Conservation (phyloP, 2,329 filamentous ascomycete species). For the Tricladium varicosporioides region DNA sequence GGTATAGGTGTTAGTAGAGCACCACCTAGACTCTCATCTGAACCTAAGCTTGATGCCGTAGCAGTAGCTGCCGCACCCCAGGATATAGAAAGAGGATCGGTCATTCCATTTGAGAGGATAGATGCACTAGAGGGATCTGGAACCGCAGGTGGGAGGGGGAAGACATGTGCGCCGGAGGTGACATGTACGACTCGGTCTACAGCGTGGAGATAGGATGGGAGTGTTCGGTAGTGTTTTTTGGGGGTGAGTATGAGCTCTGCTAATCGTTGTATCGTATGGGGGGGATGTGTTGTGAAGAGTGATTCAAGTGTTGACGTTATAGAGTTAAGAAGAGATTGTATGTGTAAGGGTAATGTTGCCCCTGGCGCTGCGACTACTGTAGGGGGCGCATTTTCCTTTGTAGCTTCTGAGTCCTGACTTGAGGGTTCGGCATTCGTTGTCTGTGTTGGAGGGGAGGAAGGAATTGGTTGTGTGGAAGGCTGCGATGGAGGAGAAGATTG, state of each 20-base stretch:
- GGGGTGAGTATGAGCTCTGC: constrained; percentile 81
- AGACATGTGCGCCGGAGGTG: constrained; percentile 75
- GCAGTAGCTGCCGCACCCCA: constrained; percentile 46
- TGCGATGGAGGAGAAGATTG: constrained; percentile 45
- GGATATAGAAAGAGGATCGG: constrained; percentile 40
- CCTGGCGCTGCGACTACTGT: constrained; percentile 33
- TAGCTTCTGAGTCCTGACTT: constrained; percentile 44
- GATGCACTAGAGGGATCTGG: constrained; percentile 55
- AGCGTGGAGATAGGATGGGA: constrained; percentile 84
- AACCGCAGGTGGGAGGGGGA: constrained; percentile 73
- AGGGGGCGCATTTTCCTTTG: constrained; percentile 64
- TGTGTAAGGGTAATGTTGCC: constrained; percentile 58
- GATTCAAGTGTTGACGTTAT: constrained; percentile 60
- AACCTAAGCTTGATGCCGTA: constrained; percentile 56
- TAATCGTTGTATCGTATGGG: constrained; percentile 89
- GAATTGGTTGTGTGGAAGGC: constrained; percentile 42
- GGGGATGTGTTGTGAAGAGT: constrained; percentile 72
- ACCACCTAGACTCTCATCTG: constrained; percentile 85
- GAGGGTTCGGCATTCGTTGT: constrained; percentile 28
- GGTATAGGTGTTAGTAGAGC: constrained; percentile 91
- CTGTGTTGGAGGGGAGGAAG: constrained; percentile 57
- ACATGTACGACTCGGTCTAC: constrained; percentile 89
- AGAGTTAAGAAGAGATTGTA: constrained; percentile 59
- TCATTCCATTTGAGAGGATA: constrained; percentile 57
- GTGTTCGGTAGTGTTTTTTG: constrained; percentile 73